Conservation (phyloP, 805 yeast genomes). For the Wickerhamiella occidentalis region DNA sequence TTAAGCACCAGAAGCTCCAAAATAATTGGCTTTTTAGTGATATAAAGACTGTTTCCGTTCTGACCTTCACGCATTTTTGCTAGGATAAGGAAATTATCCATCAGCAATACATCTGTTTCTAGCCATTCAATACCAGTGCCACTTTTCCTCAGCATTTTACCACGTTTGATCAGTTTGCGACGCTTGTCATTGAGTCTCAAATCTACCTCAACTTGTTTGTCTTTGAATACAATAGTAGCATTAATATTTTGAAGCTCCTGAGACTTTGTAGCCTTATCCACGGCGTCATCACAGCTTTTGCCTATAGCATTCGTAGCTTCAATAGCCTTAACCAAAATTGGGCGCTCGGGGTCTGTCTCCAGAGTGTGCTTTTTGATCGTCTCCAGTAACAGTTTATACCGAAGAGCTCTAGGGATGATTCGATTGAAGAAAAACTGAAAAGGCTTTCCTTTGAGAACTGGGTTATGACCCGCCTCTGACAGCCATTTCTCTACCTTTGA, state of each 20-base stretch:
- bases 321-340: constrained; percentile 40
- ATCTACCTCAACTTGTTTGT: constrained; percentile 34
- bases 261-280: constrained; percentile 47
- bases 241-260: constrained; percentile 44
- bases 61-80: constrained; percentile 29
- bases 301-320: constrained; percentile 45
- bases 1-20: constrained; percentile 47
- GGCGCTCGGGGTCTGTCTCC: constrained; percentile 40
- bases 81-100: constrained; percentile 52
- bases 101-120: constrained; percentile 40
- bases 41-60: constrained; percentile 26
- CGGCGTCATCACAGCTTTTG: constrained; percentile 46
- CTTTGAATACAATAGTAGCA: constrained; percentile 43
- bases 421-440: constrained; percentile 42
- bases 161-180: constrained; percentile 46
- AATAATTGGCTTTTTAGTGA: constrained; percentile 31
- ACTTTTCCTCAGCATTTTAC: constrained; percentile 47
- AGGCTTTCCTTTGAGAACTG: constrained; percentile 31
- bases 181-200: constrained; percentile 41
- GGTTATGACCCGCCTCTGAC: constrained; percentile 38
- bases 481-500: constrained; percentile 48
- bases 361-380: constrained; percentile 44
- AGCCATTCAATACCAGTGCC: constrained; percentile 51
- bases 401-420: constrained; percentile 41
- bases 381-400: constrained; percentile 48